phyloP scores from a whole-genome alignment of 164 flowering plant species.

The Kingdonia uniflora region DNA sequence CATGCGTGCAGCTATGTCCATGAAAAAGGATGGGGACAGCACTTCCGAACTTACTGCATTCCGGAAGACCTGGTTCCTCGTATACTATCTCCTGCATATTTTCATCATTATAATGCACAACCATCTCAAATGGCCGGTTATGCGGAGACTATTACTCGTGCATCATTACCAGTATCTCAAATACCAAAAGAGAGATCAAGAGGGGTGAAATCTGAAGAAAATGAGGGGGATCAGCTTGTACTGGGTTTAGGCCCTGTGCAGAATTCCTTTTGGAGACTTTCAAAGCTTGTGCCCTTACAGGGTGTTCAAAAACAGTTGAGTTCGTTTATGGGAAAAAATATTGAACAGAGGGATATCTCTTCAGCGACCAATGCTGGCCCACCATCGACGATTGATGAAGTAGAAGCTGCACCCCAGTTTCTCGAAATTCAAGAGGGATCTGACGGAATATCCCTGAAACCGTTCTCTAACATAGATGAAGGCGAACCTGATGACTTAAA shows the following conservation, averaged over 20 bases:
- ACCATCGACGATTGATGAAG: slow-evolving; percentile 40
- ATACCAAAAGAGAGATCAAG: slow-evolving; percentile 24
- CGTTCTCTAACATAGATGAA: slow-evolving; percentile 37
- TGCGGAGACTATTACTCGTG: slow-evolving; percentile 13
- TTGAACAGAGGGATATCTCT: slow-evolving; percentile 29
- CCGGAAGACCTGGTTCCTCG: slow-evolving; percentile 99
- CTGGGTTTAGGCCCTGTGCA: slow-evolving; percentile 91
- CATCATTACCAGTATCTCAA: slow-evolving; percentile 16
- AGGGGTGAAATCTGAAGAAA: slow-evolving; percentile 32
- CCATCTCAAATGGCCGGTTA: slow-evolving; percentile 23
- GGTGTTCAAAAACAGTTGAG: slow-evolving; percentile 45
- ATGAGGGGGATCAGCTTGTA: slow-evolving; percentile 67
- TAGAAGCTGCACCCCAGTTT: slow-evolving; percentile 47
- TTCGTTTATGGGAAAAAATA: slow-evolving; percentile 34
- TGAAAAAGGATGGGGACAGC: slow-evolving; percentile 82
- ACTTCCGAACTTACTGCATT: slow-evolving; percentile 93
- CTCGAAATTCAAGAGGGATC: slow-evolving; percentile 91
- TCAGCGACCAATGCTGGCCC: slow-evolving; percentile 20
- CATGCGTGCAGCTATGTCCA: slow-evolving; percentile 65
- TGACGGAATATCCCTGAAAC: slow-evolving; percentile 83
- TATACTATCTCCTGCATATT: slow-evolving; percentile 91
- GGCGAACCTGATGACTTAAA: slow-evolving; percentile 24
- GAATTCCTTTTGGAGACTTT: slow-evolving; percentile 89
- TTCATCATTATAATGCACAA: slow-evolving; percentile 89
- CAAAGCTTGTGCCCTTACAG: slow-evolving; percentile 82